Conservation (phyloP, 441 rosid genomes). For the Eruca vesicaria region DNA sequence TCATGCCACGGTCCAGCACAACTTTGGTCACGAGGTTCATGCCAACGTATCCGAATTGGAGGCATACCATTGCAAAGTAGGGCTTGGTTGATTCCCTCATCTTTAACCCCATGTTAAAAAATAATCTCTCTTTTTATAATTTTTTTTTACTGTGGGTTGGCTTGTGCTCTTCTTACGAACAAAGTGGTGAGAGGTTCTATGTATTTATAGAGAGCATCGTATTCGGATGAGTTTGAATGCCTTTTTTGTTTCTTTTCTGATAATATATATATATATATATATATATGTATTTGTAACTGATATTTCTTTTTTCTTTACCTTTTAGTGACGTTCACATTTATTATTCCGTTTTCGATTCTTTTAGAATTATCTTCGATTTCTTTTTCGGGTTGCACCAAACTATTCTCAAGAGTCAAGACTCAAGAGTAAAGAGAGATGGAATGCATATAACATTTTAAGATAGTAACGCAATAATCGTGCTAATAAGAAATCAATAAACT, state of each 20-base stretch:
- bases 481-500: neutral
- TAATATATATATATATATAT: no score
- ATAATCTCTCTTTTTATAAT: neutral
- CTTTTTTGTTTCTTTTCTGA: conserved; percentile 22
- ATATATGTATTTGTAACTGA: no score
- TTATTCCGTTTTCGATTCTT: conserved; percentile 15
- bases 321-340: conserved; percentile 13
- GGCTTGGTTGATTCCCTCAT: conserved; percentile 48
- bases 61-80: conserved; percentile 60
- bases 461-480: neutral
- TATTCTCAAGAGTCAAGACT: neutral
- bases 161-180: conserved; percentile 24
- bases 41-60: conserved; percentile 69
- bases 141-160: neutral
- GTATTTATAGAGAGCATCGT: conserved; percentile 33
- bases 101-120: conserved; percentile 28
- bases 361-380: neutral
- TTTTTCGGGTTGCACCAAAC: neutral
- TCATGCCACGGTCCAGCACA: conserved; percentile 60
- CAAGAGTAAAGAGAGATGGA: neutral
- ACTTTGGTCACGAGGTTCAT: conserved; percentile 68
- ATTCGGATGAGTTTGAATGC: conserved; percentile 32
- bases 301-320: no score
- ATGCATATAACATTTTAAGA: neutral
- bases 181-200: conserved; percentile 30